Conservation (phyloP, 129 eudicot genomes). For the Centrapalus pauciflorus region DNA sequence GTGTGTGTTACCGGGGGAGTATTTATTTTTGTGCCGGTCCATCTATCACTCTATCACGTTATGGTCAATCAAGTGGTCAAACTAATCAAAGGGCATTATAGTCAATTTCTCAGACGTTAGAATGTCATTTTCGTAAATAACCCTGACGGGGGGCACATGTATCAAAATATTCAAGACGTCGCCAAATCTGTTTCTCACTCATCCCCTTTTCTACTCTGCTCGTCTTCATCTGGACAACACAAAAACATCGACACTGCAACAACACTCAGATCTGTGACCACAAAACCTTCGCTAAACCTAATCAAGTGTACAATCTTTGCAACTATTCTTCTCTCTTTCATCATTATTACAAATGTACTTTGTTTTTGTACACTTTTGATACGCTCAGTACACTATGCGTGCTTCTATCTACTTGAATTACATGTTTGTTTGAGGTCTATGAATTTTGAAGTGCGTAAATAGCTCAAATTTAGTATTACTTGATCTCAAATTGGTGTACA, state of each 20-base stretch:
- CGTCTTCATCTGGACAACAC: conserved; percentile 4
- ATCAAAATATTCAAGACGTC: background rate
- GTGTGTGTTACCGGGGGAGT: no score
- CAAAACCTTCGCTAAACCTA: conserved; percentile 14
- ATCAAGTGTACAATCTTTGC: background rate
- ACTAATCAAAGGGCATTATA: background rate
- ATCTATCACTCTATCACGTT: background rate
- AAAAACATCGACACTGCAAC: background rate
- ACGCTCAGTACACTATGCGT: background rate
- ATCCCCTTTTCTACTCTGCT: background rate
- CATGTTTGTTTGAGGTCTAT: conserved; percentile 25
- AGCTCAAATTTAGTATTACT: background rate
- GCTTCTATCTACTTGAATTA: background rate
- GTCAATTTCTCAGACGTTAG: background rate
- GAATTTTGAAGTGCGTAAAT: conserved; percentile 1
- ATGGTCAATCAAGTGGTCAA: background rate
- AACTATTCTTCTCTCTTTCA: background rate
- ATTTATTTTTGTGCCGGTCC: no score
- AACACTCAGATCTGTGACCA: conserved; percentile 27
- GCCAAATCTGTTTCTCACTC: conserved; percentile 7
- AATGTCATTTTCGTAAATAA: conserved; percentile 28
- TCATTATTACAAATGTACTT: conserved; percentile 12
- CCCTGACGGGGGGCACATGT: conserved; percentile 13
- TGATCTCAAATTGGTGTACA: conserved; percentile 1
- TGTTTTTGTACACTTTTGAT: conserved; percentile 6